Evolutionary conservation across 108 stramenopile species (phyloP), one percentile per base, ranked within the genome.

Genomic region (Skeletonema marinoi): DNA sequence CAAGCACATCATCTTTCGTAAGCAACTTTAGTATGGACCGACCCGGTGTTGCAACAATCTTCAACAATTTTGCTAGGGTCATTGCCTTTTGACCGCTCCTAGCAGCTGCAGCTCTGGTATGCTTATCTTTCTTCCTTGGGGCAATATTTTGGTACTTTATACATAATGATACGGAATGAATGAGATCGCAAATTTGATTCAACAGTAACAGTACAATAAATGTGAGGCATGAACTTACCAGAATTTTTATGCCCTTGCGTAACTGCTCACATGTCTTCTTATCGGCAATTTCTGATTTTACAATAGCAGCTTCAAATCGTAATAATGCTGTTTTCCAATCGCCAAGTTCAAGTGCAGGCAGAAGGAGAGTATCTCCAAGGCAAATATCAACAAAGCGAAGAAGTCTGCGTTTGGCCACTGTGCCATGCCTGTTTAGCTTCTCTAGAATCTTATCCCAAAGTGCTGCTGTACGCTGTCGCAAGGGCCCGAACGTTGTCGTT

Each of bases 381-480:
- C 92, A 68, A 33, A 87, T 81, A 60, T 93, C 92, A 41, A 91
- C 88, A 73, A 96, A 91, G 46, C 86, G 84, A 4, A 93, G 66
- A 11, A 88, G 50, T 13, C 89, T 68, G 21, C 80, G 77, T 63
- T 93, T 93, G 4, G 95, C 95, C 51, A 75, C 73, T 29, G 88
- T 82, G 21, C 91, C 91, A 44, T 96, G 92, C 51, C 85, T 87
- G 61, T 89, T 86, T 75, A 93, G 74, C 71, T 89, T 78, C 36
- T 90, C 83, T 32, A 80, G 84, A 74, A 96, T 92, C 38, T 90
- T 88, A 61, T 77, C 59, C 32, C 92, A 87, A 42, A 96, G 89
- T 66, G 80, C 81, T 61, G 85, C 70, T 32, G 89, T 42, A 6
- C 95, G 87, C 36, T 85, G 70, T 77, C 91, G 89, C n/a, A 90